Base-by-base conservation (phyloP, 768 basidiomycete genomes). In the Russula compacta region DNA sequence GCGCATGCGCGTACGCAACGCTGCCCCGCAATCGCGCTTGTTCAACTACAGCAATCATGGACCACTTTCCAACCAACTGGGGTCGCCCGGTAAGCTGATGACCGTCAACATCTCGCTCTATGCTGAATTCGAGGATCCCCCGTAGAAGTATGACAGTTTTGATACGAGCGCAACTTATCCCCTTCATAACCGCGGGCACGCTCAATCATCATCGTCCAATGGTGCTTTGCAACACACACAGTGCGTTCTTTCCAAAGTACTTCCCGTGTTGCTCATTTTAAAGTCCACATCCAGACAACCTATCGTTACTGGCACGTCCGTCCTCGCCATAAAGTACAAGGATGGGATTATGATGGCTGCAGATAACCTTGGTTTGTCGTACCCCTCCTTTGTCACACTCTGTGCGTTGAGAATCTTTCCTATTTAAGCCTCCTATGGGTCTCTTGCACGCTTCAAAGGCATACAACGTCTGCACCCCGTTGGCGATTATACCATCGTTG, bases 281-380 rank as follows among this genome's bases (percentile, higher is more conserved):
- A 53, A 14, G n/a, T 50, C 10, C 24, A 54, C n/a, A 7, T 29
- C 47, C 59, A 93, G 91, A 69, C 89, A 94, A 68, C 97, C 97
- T 10, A 86, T 98, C 62, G 92, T 98, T 9, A 98, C 95, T 0
- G 97, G 95, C 60, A 95, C 95, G n/a, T 91, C 88, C 59, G 93
- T 99, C 6, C 81, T 99, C 38, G 97, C 89, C 2, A 79, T 99
- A 74, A 90, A 91, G 74, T 98, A 82, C 81, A 93, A 95, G 73
- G 93, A 92, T 68, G 97, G 97, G 9, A 83, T 99, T 66, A 95
- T 99, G 91, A 85, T 99, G 80, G 94, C 97, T 35, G 94, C 97
- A 40, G 97, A 99, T 78, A 98, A 88, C 69, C 87, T 98, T 53
- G 95, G 95, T 95, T 64, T 58, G 82, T 72, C 17, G 35, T 29